Evolutionary conservation across 768 basidiomycete species (phyloP).

Genomic region (Dacryopinax primogenitus): DNA sequence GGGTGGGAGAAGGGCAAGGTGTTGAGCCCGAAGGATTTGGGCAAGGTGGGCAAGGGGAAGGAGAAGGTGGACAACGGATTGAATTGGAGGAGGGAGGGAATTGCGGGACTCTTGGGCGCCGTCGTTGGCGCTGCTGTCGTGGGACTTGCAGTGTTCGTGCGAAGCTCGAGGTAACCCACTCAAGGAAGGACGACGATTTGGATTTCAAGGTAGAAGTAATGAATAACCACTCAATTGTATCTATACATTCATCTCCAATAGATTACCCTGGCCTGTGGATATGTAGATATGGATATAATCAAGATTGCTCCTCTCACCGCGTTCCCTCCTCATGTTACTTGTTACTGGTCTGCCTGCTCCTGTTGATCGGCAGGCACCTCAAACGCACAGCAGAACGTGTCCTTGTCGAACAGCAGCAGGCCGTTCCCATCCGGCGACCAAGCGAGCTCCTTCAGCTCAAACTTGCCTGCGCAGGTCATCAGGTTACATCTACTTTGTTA

Average conservation of each 20-base stretch:
- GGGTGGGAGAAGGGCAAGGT: constrained; percentile 62
- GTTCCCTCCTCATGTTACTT: no score
- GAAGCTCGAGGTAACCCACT: neutral
- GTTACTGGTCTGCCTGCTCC: no score
- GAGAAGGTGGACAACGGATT: neutral
- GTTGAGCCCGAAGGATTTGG: neutral
- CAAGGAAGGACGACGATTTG: neutral
- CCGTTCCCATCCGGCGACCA: constrained; percentile 87
- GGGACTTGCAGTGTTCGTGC: neutral
- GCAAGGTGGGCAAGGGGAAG: neutral
- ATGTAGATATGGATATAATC: neutral
- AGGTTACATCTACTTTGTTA: neutral
- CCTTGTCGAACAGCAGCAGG: constrained; percentile 57
- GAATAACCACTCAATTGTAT: constrained; percentile 1
- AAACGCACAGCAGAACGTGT: constrained; percentile 75
- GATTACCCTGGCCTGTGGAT: no score
- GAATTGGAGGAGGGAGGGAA: neutral
- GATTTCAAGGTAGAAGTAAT: neutral
- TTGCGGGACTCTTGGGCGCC: neutral
- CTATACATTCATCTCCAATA: neutral
- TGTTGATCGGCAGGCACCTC: constrained; percentile 43
- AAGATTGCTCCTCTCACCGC: no score
- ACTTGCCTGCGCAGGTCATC: constrained; percentile 39
- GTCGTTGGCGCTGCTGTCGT: neutral
- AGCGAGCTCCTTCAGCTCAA: constrained; percentile 51